A percentile compares a stretch with the other conserved stretches of the same genome.
phyloP scores from a whole-genome alignment of 768 basidiomycete genomes.

The Cystofilobasidium bisporidii region DNA sequence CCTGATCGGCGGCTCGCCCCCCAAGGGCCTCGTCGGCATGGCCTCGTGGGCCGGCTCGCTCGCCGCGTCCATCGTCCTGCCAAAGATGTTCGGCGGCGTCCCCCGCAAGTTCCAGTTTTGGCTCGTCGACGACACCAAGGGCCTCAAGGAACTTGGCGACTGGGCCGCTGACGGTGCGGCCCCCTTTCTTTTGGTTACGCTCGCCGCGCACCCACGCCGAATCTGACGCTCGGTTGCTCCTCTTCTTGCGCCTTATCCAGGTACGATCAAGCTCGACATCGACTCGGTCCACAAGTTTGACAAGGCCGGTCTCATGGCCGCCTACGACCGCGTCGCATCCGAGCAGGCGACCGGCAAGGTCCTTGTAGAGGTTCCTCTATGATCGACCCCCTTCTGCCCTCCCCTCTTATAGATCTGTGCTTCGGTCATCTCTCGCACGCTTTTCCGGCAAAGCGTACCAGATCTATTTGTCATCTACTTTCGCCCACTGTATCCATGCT shows the following conservation, averaged over 20 bases:
- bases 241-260: no score
- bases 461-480: no score
- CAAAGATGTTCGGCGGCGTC: neutral
- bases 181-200: no score
- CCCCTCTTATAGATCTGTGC: no score
- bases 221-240: no score
- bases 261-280: conserved; percentile 12
- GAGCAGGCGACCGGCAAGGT: conserved; percentile 21
- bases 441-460: no score
- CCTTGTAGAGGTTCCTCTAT: conserved; percentile 12
- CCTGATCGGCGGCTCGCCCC: neutral
- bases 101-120: neutral
- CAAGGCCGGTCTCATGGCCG: conserved; percentile 3
- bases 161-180: conserved; percentile 8
- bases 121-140: neutral
- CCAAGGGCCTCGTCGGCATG: neutral
- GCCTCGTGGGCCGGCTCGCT: neutral
- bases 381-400: no score
- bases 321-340: conserved; percentile 13
- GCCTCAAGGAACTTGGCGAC: neutral
- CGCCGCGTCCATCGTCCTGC: neutral
- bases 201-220: no score
- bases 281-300: conserved; percentile 16
- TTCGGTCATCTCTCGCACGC: no score
- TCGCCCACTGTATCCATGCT: no score